Conservation (phyloP, 139 green algal species). For the Chlamydomonas eustigma region DNA sequence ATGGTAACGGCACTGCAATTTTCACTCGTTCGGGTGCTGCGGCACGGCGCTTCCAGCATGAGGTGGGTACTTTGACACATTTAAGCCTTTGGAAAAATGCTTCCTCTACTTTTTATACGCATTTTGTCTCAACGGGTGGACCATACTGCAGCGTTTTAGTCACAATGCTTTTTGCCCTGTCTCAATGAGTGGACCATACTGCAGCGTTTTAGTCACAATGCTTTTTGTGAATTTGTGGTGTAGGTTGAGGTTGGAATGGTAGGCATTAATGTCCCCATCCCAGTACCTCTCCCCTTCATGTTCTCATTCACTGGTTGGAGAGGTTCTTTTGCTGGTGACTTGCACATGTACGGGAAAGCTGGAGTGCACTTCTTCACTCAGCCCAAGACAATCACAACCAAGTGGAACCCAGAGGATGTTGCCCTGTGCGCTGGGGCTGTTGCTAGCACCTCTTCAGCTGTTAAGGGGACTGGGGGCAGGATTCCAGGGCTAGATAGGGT, state of each 20-base stretch:
- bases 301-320: conserved; percentile 96
- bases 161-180: neutral
- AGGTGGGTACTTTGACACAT: no score
- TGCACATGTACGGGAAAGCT: conserved; percentile 87
- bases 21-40: conserved; percentile 83
- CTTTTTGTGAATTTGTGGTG: conserved; percentile 38
- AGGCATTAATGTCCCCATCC: conserved; percentile 96
- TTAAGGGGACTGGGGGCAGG: neutral
- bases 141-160: neutral
- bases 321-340: conserved; percentile 84
- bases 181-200: conserved; percentile 36
- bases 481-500: conserved; percentile 11
- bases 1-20: conserved; percentile 92
- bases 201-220: conserved; percentile 92
- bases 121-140: no score
- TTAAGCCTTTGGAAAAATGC: no score
- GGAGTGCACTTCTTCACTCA: conserved; percentile 93
- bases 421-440: neutral
- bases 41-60: conserved; percentile 78
- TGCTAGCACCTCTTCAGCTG: neutral
- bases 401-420: conserved; percentile 56
- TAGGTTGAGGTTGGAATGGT: conserved; percentile 81
- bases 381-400: conserved; percentile 89
- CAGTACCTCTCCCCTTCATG: conserved; percentile 87
- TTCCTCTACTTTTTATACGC: no score